Conservation (phyloP, 306 rosid species). For the Acacia melanoxylon region DNA sequence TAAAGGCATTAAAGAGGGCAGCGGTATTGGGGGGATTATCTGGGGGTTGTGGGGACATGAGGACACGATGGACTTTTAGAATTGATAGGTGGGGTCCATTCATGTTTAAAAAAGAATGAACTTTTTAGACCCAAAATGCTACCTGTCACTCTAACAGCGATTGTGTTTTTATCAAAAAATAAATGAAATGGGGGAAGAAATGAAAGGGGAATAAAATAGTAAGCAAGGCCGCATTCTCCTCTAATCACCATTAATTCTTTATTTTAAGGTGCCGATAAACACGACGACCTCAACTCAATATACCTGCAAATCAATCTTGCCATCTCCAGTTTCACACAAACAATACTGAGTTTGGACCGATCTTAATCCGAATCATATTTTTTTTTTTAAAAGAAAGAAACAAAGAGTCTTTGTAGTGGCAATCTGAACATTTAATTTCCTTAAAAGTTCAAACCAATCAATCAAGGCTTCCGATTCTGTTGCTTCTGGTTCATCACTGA, state of each 20-base stretch:
- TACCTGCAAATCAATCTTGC: not conserved
- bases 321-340: not conserved
- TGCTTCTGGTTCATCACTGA: not conserved
- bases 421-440: not conserved
- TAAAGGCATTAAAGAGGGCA: not conserved
- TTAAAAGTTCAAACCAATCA: not conserved
- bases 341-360: not conserved
- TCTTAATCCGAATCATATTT: not conserved
- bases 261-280: not conserved
- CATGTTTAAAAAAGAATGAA: not conserved
- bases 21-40: too few species aligned
- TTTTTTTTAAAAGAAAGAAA: too few species aligned
- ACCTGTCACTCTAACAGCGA: conserved; percentile 2
- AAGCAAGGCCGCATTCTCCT: not conserved
- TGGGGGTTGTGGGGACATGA: not conserved
- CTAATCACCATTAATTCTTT: not conserved
- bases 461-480: not conserved
- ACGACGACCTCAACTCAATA: not conserved
- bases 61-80: not conserved
- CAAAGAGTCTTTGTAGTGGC: not conserved
- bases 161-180: not conserved
- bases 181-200: not conserved
- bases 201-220: not conserved
- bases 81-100: conserved; percentile 8
- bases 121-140: not conserved